phyloP scores from a whole-genome alignment of 2,329 filamentous ascomycete species.

The Clonostachys byssicola region DNA sequence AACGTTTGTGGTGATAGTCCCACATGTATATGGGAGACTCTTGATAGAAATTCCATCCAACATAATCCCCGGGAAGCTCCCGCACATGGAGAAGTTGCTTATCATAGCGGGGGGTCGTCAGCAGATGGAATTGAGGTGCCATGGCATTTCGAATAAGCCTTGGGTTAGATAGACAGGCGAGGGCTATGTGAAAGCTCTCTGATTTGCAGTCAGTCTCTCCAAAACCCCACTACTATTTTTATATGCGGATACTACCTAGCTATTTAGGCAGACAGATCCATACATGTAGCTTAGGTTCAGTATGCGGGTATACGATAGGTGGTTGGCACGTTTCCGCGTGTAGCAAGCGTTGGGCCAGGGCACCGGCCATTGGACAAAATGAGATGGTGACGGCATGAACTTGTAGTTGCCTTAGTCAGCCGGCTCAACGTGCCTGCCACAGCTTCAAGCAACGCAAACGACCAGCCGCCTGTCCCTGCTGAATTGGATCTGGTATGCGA shows the following conservation, averaged over 20 bases:
- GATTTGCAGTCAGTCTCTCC: background rate
- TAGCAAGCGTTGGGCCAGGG: no score
- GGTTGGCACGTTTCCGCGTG: no score
- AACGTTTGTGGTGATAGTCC: conserved; percentile 70
- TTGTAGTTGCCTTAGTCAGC: background rate
- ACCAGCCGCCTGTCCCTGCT: no score
- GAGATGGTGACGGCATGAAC: background rate
- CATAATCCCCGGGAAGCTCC: conserved; percentile 26
- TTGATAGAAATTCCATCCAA: conserved; percentile 47
- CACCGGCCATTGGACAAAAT: background rate
- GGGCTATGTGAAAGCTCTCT: background rate
- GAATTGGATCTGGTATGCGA: no score
- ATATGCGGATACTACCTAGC: background rate
- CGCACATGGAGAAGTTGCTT: conserved; percentile 43
- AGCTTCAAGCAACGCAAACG: background rate
- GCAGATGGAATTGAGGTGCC: conserved; percentile 51
- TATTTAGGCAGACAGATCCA: background rate
- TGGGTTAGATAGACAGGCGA: background rate
- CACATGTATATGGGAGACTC: conserved; percentile 74
- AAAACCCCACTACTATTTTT: background rate
- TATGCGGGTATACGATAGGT: no score
- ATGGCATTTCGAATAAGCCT: conserved; percentile 12
- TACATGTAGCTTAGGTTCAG: background rate
- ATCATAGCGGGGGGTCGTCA: conserved; percentile 72
- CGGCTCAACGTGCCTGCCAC: background rate